Conservation (phyloP, 495 filamentous ascomycete genomes). For the Neurospora sp. region DNA sequence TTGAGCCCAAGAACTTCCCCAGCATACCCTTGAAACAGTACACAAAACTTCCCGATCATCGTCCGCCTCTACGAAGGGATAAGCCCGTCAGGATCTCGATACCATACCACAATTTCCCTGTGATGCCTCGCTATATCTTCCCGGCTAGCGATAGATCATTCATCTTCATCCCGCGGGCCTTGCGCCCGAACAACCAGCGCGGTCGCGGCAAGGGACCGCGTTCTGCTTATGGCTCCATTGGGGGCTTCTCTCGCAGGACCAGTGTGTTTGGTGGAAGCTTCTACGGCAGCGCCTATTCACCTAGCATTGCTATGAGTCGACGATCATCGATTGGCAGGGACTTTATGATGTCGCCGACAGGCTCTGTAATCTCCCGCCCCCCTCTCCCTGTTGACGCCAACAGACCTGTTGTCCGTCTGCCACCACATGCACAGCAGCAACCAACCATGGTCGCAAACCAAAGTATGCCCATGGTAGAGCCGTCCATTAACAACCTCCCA, state of each 20-base stretch:
- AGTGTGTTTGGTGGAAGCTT: conserved; percentile 62
- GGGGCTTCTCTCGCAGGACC: conserved; percentile 61
- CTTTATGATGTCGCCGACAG: conserved; percentile 61
- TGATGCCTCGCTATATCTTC: conserved; percentile 77
- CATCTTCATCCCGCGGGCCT: conserved; percentile 92
- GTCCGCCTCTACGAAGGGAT: conserved; percentile 87
- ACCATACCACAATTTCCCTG: conserved; percentile 45
- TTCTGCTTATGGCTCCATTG: conserved; percentile 53
- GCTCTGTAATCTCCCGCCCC: conserved; percentile 61
- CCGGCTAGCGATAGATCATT: conserved; percentile 84
- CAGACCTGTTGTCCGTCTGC: conserved; percentile 80
- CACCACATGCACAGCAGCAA: conserved; percentile 47
- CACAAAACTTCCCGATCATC: conserved; percentile 87
- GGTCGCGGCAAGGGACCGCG: conserved; percentile 59
- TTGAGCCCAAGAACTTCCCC: conserved; percentile 56
- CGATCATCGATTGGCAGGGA: conserved; percentile 84
- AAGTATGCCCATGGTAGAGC: conserved; percentile 15
- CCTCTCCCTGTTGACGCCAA: conserved; percentile 48
- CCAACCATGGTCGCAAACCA: neutral
- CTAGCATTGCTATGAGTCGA: conserved; percentile 86
- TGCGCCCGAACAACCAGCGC: conserved; percentile 84
- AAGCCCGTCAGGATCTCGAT: conserved; percentile 94
- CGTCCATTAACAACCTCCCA: conserved; percentile 40
- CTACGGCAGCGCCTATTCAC: conserved; percentile 77
- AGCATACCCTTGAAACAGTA: conserved; percentile 73